Percentiles rank a stretch among this genome's conserved stretches.
Evolutionary conservation across 2,329 filamentous ascomycete genomes (phyloP).

Genomic region (Diaporthe citrichinensis): DNA sequence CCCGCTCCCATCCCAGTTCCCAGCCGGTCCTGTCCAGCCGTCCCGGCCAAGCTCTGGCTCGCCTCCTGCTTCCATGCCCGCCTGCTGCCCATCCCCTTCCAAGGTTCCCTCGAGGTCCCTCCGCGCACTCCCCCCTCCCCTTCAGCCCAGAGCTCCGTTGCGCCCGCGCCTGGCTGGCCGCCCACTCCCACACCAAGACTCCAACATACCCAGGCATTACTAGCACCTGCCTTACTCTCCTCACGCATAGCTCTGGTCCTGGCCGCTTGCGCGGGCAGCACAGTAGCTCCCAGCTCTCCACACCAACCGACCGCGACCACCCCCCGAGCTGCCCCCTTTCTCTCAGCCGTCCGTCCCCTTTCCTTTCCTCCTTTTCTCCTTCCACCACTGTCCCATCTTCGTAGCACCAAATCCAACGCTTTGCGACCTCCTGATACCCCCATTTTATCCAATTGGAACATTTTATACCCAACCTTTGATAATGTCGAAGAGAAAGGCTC

Average conservation of each 20-base stretch:
- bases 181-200: slow-evolving; percentile 18
- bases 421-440: slow-evolving; percentile 19
- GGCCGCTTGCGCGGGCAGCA: slow-evolving; percentile 18
- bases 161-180: slow-evolving; percentile 1
- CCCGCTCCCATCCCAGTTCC: slow-evolving; percentile 22
- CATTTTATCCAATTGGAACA: slow-evolving; percentile 48
- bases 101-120: slow-evolving; percentile 9
- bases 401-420: slow-evolving; percentile 1
- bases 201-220: background rate
- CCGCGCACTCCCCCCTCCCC: background rate
- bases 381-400: slow-evolving; percentile 28
- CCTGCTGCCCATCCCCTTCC: slow-evolving; percentile 3
- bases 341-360: slow-evolving; percentile 43
- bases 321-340: slow-evolving; percentile 46
- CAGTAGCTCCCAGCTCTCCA: slow-evolving; percentile 37
- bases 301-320: slow-evolving; percentile 41
- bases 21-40: slow-evolving; percentile 2
- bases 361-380: slow-evolving; percentile 43
- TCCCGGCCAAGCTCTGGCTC: slow-evolving; percentile 22
- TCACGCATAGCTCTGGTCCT: slow-evolving; percentile 28
- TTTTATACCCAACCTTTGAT: slow-evolving; percentile 40
- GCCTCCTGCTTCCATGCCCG: slow-evolving; percentile 1
- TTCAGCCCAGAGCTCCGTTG: slow-evolving; percentile 6
- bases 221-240: slow-evolving; percentile 18
- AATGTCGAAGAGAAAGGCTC: slow-evolving; percentile 68